Conservation (phyloP, 2,329 filamentous ascomycete species). For the Fusarium guadeloupense region DNA sequence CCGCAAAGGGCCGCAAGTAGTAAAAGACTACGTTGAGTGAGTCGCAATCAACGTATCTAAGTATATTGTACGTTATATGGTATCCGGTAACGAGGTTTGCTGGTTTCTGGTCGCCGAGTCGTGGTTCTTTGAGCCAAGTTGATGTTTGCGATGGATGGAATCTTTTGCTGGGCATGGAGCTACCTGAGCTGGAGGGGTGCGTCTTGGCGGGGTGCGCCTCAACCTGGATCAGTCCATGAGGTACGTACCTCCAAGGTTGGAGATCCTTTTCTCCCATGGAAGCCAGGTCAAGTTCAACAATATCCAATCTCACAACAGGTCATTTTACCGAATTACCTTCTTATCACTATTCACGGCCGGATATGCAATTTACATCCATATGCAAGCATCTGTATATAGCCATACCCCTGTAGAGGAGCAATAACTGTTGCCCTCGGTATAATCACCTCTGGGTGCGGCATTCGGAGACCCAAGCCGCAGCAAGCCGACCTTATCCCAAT, state of each 20-base stretch:
- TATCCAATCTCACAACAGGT: not conserved
- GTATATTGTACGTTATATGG: not conserved
- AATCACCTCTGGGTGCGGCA: not conserved
- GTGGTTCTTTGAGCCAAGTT: constrained; percentile 8
- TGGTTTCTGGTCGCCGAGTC: not conserved
- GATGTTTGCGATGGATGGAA: constrained; percentile 23
- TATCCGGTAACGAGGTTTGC: not conserved
- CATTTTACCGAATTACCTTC: not conserved
- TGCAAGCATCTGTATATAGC: not conserved
- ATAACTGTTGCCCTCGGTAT: not conserved
- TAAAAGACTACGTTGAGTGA: not conserved
- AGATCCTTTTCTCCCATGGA: not conserved
- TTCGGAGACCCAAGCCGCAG: constrained; percentile 15
- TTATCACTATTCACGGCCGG: not conserved
- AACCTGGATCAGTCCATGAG: not conserved
- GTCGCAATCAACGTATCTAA: not conserved
- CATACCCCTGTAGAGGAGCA: not conserved
- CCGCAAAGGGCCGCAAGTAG: not conserved
- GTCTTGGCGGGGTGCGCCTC: constrained; percentile 29
- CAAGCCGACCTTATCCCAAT: constrained; percentile 23
- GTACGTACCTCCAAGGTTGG: constrained; percentile 7
- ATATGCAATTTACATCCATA: not conserved
- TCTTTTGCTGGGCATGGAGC: constrained; percentile 18
- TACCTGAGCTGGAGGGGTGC: constrained; percentile 38
- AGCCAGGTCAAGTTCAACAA: not conserved